Percentiles rank a stretch among this genome's conserved stretches.
phyloP scores from a whole-genome alignment of 208 protist species.

The Wallacemonas collosoma region DNA sequence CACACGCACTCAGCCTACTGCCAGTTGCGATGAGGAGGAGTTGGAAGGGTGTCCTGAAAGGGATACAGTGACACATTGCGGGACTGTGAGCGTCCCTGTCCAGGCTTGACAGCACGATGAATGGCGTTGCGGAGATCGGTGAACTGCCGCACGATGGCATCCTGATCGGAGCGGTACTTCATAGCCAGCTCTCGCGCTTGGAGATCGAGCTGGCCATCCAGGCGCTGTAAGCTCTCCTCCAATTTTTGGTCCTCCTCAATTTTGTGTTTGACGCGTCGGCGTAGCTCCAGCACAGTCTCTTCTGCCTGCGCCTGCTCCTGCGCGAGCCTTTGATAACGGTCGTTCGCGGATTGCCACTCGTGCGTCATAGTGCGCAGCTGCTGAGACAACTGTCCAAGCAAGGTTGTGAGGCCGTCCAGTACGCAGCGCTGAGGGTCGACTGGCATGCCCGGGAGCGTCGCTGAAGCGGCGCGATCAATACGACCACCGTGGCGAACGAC shows the following conservation, averaged over 20 bases:
- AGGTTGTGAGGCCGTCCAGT: constrained; percentile 32
- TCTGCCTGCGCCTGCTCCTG: constrained; percentile 64
- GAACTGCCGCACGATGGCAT: constrained; percentile 75
- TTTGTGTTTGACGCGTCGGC: constrained; percentile 73
- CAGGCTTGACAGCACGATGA: constrained; percentile 45
- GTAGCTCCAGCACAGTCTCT: constrained; percentile 67
- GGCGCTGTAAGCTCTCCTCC: constrained; percentile 64
- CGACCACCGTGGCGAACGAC: constrained; percentile 46
- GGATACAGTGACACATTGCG: background rate
- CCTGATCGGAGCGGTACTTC: constrained; percentile 83
- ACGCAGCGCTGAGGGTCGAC: constrained; percentile 15
- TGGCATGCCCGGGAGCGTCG: constrained; percentile 1
- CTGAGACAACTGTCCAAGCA: constrained; percentile 36
- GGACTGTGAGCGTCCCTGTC: constrained; percentile 15
- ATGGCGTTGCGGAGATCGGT: constrained; percentile 63
- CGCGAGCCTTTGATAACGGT: constrained; percentile 51
- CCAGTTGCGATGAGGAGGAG: background rate
- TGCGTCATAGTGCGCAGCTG: constrained; percentile 20
- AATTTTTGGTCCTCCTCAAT: constrained; percentile 71
- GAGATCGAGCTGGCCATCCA: constrained; percentile 74
- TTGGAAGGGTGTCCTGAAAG: background rate
- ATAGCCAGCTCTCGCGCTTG: constrained; percentile 83
- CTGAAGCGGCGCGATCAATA: constrained; percentile 23
- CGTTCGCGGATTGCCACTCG: constrained; percentile 54
- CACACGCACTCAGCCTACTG: too few relatives aligned